phyloP scores from a whole-genome alignment of 1,284 basidiomycete species.

The Ceratobasidium theobromae region DNA sequence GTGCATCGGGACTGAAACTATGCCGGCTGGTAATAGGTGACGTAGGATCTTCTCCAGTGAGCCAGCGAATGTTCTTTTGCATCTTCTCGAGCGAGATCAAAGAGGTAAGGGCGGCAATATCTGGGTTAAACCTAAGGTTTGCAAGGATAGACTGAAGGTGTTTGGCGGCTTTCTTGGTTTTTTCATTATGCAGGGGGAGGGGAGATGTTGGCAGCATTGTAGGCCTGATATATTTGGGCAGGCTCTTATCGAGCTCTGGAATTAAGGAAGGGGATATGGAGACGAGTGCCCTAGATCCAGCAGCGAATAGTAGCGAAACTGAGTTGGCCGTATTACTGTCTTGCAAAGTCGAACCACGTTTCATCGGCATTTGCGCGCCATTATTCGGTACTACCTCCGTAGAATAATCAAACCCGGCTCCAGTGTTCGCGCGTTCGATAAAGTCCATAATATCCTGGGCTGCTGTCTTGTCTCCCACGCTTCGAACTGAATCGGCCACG shows the following conservation, averaged over 20 bases:
- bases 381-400: background rate
- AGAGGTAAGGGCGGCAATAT: conserved; percentile 61
- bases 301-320: no score
- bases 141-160: conserved; percentile 26
- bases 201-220: conserved; percentile 31
- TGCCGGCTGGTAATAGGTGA: conserved; percentile 72
- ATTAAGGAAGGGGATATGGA: conserved; percentile 31
- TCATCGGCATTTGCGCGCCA: background rate
- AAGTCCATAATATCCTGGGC: conserved; percentile 10
- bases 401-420: background rate
- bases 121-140: conserved; percentile 43
- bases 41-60: conserved; percentile 74
- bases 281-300: no score
- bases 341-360: conserved; percentile 20
- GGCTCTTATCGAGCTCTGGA: conserved; percentile 21
- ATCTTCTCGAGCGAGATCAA: conserved; percentile 65
- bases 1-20: conserved; percentile 70
- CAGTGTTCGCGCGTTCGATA: conserved; percentile 2
- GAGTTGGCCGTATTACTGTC: conserved; percentile 25
- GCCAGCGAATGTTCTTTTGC: conserved; percentile 68
- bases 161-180: conserved; percentile 25
- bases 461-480: background rate
- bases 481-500: conserved; percentile 20
- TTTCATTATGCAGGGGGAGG: background rate
- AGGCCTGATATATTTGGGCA: conserved; percentile 30